Percentiles rank a stretch among this genome's conserved stretches.
phyloP scores from a whole-genome alignment of 1,139 yeast genomes.

The Sugiyamaella japonica region DNA sequence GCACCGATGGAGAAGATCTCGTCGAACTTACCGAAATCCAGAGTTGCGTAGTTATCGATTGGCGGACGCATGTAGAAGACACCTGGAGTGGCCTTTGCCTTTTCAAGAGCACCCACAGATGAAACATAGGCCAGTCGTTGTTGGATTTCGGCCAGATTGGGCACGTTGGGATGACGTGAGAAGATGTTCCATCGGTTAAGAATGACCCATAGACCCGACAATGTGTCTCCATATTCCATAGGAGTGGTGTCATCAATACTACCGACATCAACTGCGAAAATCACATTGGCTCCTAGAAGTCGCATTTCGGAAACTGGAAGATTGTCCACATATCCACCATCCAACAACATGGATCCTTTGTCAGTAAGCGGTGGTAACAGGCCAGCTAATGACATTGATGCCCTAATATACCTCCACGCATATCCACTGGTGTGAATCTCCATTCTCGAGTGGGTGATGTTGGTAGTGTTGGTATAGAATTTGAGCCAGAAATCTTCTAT shows the following conservation, averaged over 20 bases:
- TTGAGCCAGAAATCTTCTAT: slow-evolving; percentile 96
- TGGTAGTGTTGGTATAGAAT: slow-evolving; percentile 90
- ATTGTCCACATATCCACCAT: slow-evolving; percentile 95
- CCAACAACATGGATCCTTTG: slow-evolving; percentile 88
- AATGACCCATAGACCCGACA: slow-evolving; percentile 90
- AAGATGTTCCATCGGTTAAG: slow-evolving; percentile 90
- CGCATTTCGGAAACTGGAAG: slow-evolving; percentile 88
- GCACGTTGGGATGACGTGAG: slow-evolving; percentile 82
- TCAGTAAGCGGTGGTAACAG: slow-evolving; percentile 78
- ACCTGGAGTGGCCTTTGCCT: slow-evolving; percentile 81
- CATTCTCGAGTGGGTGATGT: slow-evolving; percentile 92
- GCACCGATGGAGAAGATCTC: slow-evolving; percentile 84
- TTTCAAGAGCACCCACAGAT: slow-evolving; percentile 87
- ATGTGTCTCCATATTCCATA: slow-evolving; percentile 87
- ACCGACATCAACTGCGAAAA: slow-evolving; percentile 97
- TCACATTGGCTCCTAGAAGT: slow-evolving; percentile 78
- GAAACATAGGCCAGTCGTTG: slow-evolving; percentile 92
- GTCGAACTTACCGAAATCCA: slow-evolving; percentile 89
- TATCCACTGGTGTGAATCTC: slow-evolving; percentile 90
- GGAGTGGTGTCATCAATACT: slow-evolving; percentile 91
- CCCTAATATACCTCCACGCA: slow-evolving; percentile 94
- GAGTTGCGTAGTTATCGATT: slow-evolving; percentile 83
- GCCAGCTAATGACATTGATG: slow-evolving; percentile 97
- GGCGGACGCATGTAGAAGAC: slow-evolving; percentile 94
- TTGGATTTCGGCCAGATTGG: slow-evolving; percentile 94